Evolutionary conservation across 495 filamentous ascomycete species (phyloP).

Genomic region (Amniculicola lignicola): DNA sequence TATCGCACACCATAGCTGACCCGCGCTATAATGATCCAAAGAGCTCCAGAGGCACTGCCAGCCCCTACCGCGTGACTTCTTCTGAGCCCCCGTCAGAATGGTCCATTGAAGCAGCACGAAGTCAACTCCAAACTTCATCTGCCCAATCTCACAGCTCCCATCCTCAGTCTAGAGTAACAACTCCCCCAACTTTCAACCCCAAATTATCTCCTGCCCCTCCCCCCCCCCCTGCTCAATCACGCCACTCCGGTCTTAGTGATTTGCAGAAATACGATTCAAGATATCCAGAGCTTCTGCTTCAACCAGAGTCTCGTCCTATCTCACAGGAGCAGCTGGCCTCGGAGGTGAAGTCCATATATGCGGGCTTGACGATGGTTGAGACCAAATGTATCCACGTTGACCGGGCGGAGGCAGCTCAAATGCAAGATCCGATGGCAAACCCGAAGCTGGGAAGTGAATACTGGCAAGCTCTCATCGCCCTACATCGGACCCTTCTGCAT

Average conservation of each 20-base stretch:
- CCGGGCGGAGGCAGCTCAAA: conserved; percentile 42
- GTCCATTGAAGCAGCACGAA: conserved; percentile 28
- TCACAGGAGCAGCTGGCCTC: conserved; percentile 35
- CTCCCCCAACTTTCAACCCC: conserved; percentile 5
- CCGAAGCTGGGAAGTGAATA: conserved; percentile 57
- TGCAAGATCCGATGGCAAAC: conserved; percentile 21
- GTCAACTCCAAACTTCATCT: conserved; percentile 13
- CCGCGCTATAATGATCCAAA: conserved; percentile 18
- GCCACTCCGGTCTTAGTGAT: conserved; percentile 26
- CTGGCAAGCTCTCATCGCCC: conserved; percentile 69
- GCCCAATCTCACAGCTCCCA: conserved; percentile 6
- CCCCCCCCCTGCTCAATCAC: not conserved
- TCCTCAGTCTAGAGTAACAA: conserved; percentile 11
- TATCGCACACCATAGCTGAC: conserved; percentile 8
- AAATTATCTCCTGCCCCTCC: conserved; percentile 1
- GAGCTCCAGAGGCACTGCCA: conserved; percentile 1
- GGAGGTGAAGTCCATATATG: conserved; percentile 65
- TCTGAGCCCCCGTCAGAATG: conserved; percentile 31
- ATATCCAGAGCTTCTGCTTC: conserved; percentile 29
- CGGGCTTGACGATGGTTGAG: conserved; percentile 74
- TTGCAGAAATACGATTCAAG: conserved; percentile 23
- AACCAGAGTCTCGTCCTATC: conserved; percentile 33
- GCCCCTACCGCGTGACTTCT: conserved; percentile 11
- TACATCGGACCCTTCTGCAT: conserved; percentile 58
- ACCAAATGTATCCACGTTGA: conserved; percentile 73